A percentile compares a stretch with the other conserved stretches of the same genome.
These are phyloP conservation scores for Gamsiella multidivaricata DNA, from an alignment of 192 early-diverging fungal species.

Conservation along the genomic window DNA sequence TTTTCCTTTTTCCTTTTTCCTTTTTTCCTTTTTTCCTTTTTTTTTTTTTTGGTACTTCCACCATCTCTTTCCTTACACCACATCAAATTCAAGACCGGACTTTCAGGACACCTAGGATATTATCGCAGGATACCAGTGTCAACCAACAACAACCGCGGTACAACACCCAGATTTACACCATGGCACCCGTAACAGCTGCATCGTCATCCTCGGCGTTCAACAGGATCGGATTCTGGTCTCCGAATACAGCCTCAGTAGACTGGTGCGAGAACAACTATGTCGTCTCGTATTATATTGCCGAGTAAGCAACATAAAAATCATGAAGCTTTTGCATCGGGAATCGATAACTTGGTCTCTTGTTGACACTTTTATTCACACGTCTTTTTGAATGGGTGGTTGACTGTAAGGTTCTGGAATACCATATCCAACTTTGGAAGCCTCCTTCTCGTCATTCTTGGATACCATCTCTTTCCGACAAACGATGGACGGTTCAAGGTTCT, in stretches of 20 bases:
- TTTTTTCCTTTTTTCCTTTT: too few species aligned
- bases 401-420: conserved; percentile 61
- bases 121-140: too few species aligned
- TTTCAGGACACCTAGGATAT: too few species aligned
- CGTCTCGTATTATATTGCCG: conserved; percentile 61
- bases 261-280: conserved; percentile 62
- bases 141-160: too few species aligned
- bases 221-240: conserved; percentile 35
- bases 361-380: too few species aligned
- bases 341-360: neutral
- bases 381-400: neutral
- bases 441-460: conserved; percentile 62
- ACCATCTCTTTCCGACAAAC: conserved; percentile 55
- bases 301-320: conserved; percentile 69
- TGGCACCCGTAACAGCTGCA: conserved; percentile 21
- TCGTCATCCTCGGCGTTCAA: conserved; percentile 22
- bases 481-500: conserved; percentile 55
- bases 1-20: too few species aligned
- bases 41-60: too few species aligned
- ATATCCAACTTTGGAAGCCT: conserved; percentile 71
- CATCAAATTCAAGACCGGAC: too few species aligned
- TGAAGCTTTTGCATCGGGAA: neutral
- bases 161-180: too few species aligned
- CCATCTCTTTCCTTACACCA: too few species aligned
- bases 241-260: conserved; percentile 36